These are phyloP conservation scores for Beauveria brongniartii DNA, from an alignment of 2,329 filamentous ascomycete genomes.

Conservation along the genomic window DNA sequence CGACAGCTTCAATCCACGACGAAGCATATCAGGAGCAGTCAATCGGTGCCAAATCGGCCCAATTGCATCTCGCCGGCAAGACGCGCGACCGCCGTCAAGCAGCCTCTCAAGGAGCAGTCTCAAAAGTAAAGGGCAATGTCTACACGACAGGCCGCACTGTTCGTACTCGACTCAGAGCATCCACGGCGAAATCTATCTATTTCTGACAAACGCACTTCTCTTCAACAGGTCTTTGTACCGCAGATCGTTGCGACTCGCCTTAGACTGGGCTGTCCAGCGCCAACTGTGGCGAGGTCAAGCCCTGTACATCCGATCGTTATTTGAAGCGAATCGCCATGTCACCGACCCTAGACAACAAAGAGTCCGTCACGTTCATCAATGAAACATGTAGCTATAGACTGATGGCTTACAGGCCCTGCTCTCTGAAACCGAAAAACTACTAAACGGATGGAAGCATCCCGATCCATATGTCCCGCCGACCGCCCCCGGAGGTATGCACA, in stretches of 20 bases:
- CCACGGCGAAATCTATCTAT: background rate
- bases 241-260: conserved; percentile 81
- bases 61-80: background rate
- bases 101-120: background rate
- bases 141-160: conserved; percentile 43
- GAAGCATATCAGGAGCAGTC: background rate
- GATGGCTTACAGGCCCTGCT: conserved; percentile 58
- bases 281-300: conserved; percentile 94
- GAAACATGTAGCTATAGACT: background rate
- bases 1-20: background rate
- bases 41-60: background rate
- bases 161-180: conserved; percentile 21
- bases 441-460: conserved; percentile 95
- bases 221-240: conserved; percentile 69
- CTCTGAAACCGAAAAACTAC: conserved; percentile 76
- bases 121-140: conserved; percentile 25
- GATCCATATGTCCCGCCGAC: conserved; percentile 87
- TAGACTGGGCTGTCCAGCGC: conserved; percentile 93
- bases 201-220: background rate
- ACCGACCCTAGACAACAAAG: conserved; percentile 78
- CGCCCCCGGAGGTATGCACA: conserved; percentile 73
- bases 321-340: conserved; percentile 85
- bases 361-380: conserved; percentile 40
- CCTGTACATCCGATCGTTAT: conserved; percentile 88
- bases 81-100: background rate